Conservation (phyloP, 1,284 basidiomycete genomes). For the Boletus hoseneyae region DNA sequence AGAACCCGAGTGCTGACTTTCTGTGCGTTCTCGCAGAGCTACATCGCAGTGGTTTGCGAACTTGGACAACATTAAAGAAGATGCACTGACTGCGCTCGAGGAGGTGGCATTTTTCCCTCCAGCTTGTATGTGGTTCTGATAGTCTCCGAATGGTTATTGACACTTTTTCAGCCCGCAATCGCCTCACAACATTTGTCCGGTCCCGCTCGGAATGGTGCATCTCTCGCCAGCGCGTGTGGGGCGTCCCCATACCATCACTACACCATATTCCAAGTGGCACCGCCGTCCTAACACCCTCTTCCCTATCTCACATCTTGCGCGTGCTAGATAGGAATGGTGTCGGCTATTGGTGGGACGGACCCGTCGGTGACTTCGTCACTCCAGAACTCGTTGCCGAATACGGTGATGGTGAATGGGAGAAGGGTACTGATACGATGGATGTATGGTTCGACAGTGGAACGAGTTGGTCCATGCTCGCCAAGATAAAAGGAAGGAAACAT, state of each 20-base stretch:
- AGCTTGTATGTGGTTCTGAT: constrained; percentile 45
- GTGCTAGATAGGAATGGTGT: constrained; percentile 75
- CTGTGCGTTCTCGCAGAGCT: constrained; percentile 51
- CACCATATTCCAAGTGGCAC: constrained; percentile 66
- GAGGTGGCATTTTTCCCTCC: constrained; percentile 79
- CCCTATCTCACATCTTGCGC: constrained; percentile 75
- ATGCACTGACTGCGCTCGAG: constrained; percentile 71
- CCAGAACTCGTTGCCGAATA: constrained; percentile 49
- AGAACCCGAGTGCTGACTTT: constrained; percentile 9
- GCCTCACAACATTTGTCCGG: constrained; percentile 81
- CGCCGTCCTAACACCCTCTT: constrained; percentile 64
- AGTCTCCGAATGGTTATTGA: constrained; percentile 2
- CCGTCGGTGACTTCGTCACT: constrained; percentile 80
- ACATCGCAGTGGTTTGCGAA: constrained; percentile 99
- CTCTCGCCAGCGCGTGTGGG: constrained; percentile 97
- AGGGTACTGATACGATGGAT: constrained; percentile 94
- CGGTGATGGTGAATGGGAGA: constrained; percentile 52
- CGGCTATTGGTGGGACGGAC: constrained; percentile 90
- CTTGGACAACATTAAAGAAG: constrained; percentile 77
- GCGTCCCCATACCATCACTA: constrained; percentile 93
- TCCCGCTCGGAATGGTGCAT: constrained; percentile 99
- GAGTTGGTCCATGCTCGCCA: constrained; percentile 82
- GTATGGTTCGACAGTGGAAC: constrained; percentile 99
- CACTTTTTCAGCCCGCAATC: constrained; percentile 62
- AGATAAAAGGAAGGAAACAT: constrained; percentile 33